Base-by-base conservation (phyloP, 2,329 filamentous ascomycete genomes). In the Pseudocercospora crystallina region DNA sequence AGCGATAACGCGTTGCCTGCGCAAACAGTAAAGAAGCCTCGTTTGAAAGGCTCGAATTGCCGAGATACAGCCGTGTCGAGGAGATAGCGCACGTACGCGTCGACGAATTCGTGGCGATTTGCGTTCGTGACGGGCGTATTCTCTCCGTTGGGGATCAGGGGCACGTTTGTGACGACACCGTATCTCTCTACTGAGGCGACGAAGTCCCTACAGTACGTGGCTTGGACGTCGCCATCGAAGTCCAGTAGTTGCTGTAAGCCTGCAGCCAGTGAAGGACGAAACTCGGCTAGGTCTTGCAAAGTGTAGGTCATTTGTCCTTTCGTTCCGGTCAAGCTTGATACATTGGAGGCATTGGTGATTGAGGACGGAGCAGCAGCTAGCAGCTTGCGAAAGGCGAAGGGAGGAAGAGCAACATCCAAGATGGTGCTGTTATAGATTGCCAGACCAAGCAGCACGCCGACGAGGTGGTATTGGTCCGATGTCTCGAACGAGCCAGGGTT, bases 371-470 rank as follows among this genome's bases (percentile, higher is more conserved):
- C 86, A 8, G 89, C 83, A 2, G 88, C 84, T 35, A 96, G 77
- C 14, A 96, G 79, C 68, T 95, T 96, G 58, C 89, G 85, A 66
- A 95, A 96, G 1, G 88, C 86, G 67, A 96, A 95, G 0, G 90
- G 88, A 1, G 91, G 91, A 14, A 96, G 79, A 2, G 89, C 87
- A 42, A 96, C 81, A 65, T 96, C 91, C 13, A 96, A 76, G 59
- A 96, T 96, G 0, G 89, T 96, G 2, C 89, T 95, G 69, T 96
- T 96, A 73, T 96, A 95, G 54, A 96, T 95, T 11, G 91, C 91
- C 51, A 96, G 76, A 0, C 91, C 91, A 47, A 96, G 79, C 7
- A 96, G 79, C 10, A 94, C 89, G 1, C 91, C 91, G 26, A 96
- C 87, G 15, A 96, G 78, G 66, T 94, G 95, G 70, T 89, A 96